Evolutionary conservation across 495 filamentous ascomycete genomes (phyloP), one percentile per base, ranked within the genome.

Genomic region (Xylaria palmicola): DNA sequence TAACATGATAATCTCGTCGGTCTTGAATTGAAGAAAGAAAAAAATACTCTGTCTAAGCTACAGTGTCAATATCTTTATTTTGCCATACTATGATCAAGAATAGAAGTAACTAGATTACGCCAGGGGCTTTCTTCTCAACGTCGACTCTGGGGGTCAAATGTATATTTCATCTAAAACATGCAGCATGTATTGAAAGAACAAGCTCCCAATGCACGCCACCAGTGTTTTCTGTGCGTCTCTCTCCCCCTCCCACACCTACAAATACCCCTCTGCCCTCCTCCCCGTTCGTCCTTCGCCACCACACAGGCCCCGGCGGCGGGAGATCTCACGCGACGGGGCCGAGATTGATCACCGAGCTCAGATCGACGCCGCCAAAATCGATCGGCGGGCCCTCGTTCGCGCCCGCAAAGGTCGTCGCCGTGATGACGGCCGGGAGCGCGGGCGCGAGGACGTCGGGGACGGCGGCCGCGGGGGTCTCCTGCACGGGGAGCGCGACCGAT

Each of bases 281-380:
- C 13, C 7, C 26, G 20, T 9, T n/a, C 12, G 20, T 9, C 24
- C 22, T 17, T 39, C 8, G 22, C 19, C 1, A 2, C 12, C 15
- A 2, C 1, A 45, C 8, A 1, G 13, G 17, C 27, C 3, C 20
- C 43, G 8, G 2, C 22, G 9, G 29, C 22, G 20, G 36, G 32
- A 5, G 12, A 34, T 47, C 39, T 53, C 36, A 36, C 7, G 37
- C 63, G 3, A 68, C 24, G 6, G 9, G 32, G 1, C 75, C 75
- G 9, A 77, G 65, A 15, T 67, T 57, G 24, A 77, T 47, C 19
- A 62, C 64, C 13, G 65, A 74, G 24, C 56, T 62, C 0, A 77
- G 64, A 26, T 65, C 39, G 24, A 76, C 53, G 0, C 68, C 69
- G 59, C 45, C 67, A 39, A 77, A 66, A 41, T 77, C 51, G 26